phyloP scores from a whole-genome alignment of 306 rosid genomes.

The Glycine latifolia region DNA sequence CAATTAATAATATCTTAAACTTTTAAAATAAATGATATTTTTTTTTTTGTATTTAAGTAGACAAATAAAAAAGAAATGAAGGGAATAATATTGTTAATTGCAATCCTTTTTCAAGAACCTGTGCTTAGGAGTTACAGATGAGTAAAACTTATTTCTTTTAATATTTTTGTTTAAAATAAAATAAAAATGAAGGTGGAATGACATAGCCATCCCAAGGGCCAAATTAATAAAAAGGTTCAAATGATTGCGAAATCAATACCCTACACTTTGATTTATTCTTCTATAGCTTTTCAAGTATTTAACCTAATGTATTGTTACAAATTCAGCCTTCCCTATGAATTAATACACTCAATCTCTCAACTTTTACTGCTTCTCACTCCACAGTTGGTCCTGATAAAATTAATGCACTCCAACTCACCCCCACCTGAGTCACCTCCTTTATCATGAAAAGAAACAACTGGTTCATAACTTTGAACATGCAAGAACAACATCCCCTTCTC shows the following conservation, averaged over 20 bases:
- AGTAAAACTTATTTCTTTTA: too few species aligned
- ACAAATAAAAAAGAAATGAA: too few species aligned
- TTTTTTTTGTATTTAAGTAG: too few species aligned
- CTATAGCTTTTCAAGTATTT: slow-evolving; percentile 15
- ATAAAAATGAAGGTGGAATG: too few species aligned
- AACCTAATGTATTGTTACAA: slow-evolving; percentile 23
- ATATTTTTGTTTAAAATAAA: too few species aligned
- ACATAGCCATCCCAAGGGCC: too few species aligned
- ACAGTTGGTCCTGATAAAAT: slow-evolving; percentile 20
- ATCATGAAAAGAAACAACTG: slow-evolving; percentile 4
- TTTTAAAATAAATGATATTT: too few species aligned
- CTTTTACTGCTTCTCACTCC: slow-evolving; percentile 19
- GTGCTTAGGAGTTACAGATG: too few species aligned
- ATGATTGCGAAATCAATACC: background rate
- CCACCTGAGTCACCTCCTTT: slow-evolving; percentile 6
- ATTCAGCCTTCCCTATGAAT: slow-evolving; percentile 30
- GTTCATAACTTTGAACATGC: slow-evolving; percentile 8
- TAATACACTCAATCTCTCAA: slow-evolving; percentile 32
- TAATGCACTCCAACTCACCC: slow-evolving; percentile 25
- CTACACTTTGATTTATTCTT: slow-evolving; percentile 16
- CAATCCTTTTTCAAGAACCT: too few species aligned
- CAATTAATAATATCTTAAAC: too few species aligned
- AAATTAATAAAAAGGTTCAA: background rate
- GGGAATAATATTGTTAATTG: too few species aligned
- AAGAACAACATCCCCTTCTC: slow-evolving; percentile 28